Conservation (phyloP, 441 rosid genomes). For the Arabidopsis lyrata region DNA sequence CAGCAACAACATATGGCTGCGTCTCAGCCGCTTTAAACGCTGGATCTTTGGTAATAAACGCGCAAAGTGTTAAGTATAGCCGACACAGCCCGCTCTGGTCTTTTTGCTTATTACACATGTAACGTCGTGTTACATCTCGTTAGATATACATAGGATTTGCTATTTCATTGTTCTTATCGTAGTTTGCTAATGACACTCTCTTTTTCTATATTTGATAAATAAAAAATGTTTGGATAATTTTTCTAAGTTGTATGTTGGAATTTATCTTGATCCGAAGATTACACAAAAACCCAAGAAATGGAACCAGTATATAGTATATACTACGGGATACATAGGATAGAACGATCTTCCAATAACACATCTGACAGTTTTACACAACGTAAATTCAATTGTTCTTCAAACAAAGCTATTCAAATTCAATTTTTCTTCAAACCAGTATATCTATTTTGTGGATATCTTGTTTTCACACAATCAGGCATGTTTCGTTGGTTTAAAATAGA, state of each 20-base stretch:
- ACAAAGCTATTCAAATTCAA: no score
- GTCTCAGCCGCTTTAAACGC: slow-evolving; percentile 44
- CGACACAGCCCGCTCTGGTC: slow-evolving; percentile 9
- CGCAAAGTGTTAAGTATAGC: slow-evolving; percentile 27
- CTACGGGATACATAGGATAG: no score
- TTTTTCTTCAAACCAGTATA: no score
- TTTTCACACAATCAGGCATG: no score
- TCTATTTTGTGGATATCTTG: no score
- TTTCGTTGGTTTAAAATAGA: no score
- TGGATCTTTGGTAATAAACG: slow-evolving; percentile 18
- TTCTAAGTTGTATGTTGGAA: not conserved
- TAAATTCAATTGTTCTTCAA: no score
- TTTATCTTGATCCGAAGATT: no score
- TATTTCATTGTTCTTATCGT: slow-evolving; percentile 8
- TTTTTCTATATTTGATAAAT: slow-evolving; percentile 12
- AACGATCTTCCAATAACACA: no score
- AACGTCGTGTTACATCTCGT: slow-evolving; percentile 14
- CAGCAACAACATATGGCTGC: slow-evolving; percentile 47
- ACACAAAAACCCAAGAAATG: no score
- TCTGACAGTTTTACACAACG: no score
- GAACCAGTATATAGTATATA: no score
- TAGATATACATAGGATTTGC: slow-evolving; percentile 35
- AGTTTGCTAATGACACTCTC: slow-evolving; percentile 14
- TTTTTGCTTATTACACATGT: slow-evolving; percentile 4
- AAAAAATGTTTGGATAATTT: slow-evolving; percentile 15